phyloP scores from a whole-genome alignment of 352 stramenopile species.

The Phytophthora vignae region DNA sequence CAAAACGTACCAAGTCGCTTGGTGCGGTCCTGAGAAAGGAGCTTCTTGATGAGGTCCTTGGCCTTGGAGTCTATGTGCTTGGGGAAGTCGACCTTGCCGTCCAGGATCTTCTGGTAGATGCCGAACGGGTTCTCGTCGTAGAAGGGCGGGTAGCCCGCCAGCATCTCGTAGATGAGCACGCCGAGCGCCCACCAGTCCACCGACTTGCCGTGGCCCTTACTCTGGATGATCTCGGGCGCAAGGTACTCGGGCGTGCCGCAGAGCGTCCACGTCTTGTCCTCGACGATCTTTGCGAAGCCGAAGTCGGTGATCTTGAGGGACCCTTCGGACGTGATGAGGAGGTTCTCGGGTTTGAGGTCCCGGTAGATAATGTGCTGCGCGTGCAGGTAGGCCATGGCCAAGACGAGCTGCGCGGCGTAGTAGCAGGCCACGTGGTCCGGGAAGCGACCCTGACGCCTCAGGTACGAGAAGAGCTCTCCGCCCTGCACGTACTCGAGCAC shows the following conservation, averaged over 20 bases:
- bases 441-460: constrained; percentile 85
- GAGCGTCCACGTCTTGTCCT: constrained; percentile 92
- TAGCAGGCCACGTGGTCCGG: constrained; percentile 88
- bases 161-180: constrained; percentile 94
- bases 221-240: constrained; percentile 94
- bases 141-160: constrained; percentile 90
- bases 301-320: constrained; percentile 95
- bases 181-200: constrained; percentile 94
- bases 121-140: constrained; percentile 94
- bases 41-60: constrained; percentile 93
- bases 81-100: constrained; percentile 91
- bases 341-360: constrained; percentile 94
- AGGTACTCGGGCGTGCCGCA: constrained; percentile 95
- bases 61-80: constrained; percentile 91
- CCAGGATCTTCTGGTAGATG: constrained; percentile 96
- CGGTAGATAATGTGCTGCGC: constrained; percentile 94
- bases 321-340: constrained; percentile 91
- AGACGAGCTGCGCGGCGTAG: constrained; percentile 89
- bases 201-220: constrained; percentile 89
- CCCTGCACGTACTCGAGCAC: constrained; percentile 94
- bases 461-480: constrained; percentile 93
- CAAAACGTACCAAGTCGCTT: constrained; percentile 82
- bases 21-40: constrained; percentile 90
- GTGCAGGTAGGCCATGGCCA: constrained; percentile 91
- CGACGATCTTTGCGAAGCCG: constrained; percentile 93